phyloP scores from a whole-genome alignment of 208 protist genomes.

The Strigomonas culicis region DNA sequence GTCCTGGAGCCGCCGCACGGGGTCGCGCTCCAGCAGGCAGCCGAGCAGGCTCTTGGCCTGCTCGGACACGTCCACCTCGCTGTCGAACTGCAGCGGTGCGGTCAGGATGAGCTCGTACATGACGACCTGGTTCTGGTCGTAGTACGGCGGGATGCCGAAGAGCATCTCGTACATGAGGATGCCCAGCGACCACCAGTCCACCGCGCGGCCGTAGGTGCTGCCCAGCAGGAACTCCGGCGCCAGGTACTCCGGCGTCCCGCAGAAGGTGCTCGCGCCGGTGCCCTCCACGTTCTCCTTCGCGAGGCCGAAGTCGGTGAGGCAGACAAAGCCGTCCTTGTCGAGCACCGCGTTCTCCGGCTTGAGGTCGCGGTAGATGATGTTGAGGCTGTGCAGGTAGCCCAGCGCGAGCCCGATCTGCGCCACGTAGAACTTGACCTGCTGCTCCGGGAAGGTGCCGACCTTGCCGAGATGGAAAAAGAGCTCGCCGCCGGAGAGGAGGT shows the following conservation, averaged over 20 bases:
- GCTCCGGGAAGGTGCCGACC: constrained; percentile 56
- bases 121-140: constrained; percentile 76
- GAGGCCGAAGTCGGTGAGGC: constrained; percentile 90
- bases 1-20: constrained; percentile 64
- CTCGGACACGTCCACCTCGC: no score
- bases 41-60: constrained; percentile 30
- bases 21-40: constrained; percentile 79
- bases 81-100: constrained; percentile 49
- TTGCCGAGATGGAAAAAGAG: constrained; percentile 83
- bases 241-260: constrained; percentile 89
- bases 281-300: constrained; percentile 72
- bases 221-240: constrained; percentile 93
- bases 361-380: constrained; percentile 93
- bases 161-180: constrained; percentile 97
- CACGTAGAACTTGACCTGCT: constrained; percentile 87
- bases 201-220: constrained; percentile 88
- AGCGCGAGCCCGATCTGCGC: constrained; percentile 89
- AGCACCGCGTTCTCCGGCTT: constrained; percentile 92
- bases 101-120: constrained; percentile 87
- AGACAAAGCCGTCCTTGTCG: constrained; percentile 79
- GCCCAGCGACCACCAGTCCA: constrained; percentile 98
- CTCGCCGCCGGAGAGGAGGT: constrained; percentile 91
- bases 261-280: constrained; percentile 79
- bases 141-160: constrained; percentile 93
- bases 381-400: constrained; percentile 87